phyloP scores from a whole-genome alignment of 2,329 filamentous ascomycete species.

The Verticillium dahliae region DNA sequence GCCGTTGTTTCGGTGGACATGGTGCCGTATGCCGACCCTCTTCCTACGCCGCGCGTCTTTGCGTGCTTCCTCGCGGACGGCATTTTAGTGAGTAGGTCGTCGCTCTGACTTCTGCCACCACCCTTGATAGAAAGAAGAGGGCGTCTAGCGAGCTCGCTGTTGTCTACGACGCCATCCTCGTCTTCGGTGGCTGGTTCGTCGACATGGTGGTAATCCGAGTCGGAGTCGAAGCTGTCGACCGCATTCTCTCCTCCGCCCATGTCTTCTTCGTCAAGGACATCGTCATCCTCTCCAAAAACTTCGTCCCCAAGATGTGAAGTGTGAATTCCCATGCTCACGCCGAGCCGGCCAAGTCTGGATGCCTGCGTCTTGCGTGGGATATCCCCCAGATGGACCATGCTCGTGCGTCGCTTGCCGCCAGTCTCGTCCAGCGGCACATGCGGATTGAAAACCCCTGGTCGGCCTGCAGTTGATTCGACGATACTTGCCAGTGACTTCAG shows the following conservation, averaged over 20 bases:
- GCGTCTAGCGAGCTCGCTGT: conserved; percentile 9
- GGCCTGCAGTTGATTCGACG: conserved; percentile 33
- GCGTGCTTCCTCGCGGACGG: not conserved
- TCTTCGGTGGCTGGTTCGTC: conserved; percentile 23
- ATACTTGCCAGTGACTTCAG: conserved; percentile 35
- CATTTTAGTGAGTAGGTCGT: conserved; percentile 5
- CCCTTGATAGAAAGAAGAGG: conserved; percentile 11
- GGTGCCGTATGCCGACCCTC: conserved; percentile 16
- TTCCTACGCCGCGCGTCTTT: not conserved
- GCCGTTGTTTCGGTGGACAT: not conserved
- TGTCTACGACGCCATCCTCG: conserved; percentile 13
- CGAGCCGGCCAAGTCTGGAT: conserved; percentile 45
- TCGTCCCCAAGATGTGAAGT: conserved; percentile 64
- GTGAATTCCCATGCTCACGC: conserved; percentile 66
- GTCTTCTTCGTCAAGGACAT: conserved; percentile 23
- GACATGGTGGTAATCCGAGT: conserved; percentile 24
- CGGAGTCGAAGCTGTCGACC: conserved; percentile 20
- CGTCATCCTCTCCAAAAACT: conserved; percentile 41
- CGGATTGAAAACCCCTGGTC: conserved; percentile 36
- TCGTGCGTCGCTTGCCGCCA: conserved; percentile 27
- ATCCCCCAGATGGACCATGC: conserved; percentile 53
- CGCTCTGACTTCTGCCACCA: conserved; percentile 10
- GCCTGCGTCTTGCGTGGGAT: conserved; percentile 56
- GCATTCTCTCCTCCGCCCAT: conserved; percentile 32
- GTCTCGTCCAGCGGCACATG: conserved; percentile 22